A percentile compares a stretch with the other conserved stretches of the same genome.
These are phyloP conservation scores for Cladorrhinum sp. DNA, from an alignment of 2,329 filamentous ascomycete species.

Conservation along the genomic window DNA sequence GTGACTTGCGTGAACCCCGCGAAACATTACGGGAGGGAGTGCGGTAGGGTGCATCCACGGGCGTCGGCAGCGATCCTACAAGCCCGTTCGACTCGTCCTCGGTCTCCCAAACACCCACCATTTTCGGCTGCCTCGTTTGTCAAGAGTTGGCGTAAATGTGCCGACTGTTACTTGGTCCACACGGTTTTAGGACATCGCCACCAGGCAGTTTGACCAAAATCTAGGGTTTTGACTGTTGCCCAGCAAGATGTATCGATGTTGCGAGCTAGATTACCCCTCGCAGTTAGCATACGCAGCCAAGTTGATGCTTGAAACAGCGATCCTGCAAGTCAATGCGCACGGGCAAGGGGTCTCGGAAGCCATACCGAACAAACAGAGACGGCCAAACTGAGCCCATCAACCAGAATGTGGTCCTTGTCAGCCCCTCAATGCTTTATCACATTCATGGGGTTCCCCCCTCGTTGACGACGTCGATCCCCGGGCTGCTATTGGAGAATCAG, in stretches of 20 bases:
- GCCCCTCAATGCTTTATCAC: neutral
- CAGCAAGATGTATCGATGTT: neutral
- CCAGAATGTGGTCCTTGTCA: slow-evolving; percentile 4
- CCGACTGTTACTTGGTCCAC: slow-evolving; percentile 10
- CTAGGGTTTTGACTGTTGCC: neutral
- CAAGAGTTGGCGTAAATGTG: slow-evolving; percentile 2
- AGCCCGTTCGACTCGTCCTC: slow-evolving; percentile 59
- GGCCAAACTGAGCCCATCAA: neutral
- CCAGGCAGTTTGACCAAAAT: neutral
- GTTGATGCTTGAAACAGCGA: slow-evolving; percentile 12
- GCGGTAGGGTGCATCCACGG: slow-evolving; percentile 68
- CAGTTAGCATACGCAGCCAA: slow-evolving; percentile 5
- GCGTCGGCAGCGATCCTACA: slow-evolving; percentile 62
- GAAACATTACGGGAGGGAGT: slow-evolving; percentile 74
- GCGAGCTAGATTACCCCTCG: slow-evolving; percentile 1
- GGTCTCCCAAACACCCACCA: slow-evolving; percentile 57
- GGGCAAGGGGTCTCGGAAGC: neutral
- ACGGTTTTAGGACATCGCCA: slow-evolving; percentile 21
- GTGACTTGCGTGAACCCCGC: slow-evolving; percentile 57
- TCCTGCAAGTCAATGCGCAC: slow-evolving; percentile 7
- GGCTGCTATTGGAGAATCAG: slow-evolving; percentile 16
- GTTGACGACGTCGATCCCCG: slow-evolving; percentile 2
- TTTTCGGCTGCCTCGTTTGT: slow-evolving; percentile 29
- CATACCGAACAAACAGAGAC: neutral
- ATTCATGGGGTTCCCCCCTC: slow-evolving; percentile 6